Base-by-base conservation (phyloP, 495 filamentous ascomycete genomes). In the Xylaria telfairii region DNA sequence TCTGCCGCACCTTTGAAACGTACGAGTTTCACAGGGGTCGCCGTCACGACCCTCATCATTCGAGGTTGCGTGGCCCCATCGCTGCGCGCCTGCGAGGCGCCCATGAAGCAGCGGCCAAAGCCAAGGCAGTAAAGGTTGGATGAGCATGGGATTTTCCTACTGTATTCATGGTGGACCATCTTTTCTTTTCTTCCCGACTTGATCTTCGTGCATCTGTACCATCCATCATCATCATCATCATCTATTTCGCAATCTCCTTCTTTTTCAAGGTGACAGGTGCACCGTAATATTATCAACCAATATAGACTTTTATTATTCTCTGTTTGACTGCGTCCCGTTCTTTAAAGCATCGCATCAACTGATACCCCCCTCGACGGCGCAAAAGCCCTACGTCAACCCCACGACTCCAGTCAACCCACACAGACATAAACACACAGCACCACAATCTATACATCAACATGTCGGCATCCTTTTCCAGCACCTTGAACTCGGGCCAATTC, bases 1-100 rank as follows among this genome's bases (percentile, higher is more conserved):
- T 79, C 79, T 81, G 80, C 71, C 73, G 75, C 80, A 81, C 70
- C 47, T 72, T 77, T 82, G 82, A 83, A 84, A 81, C 81, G 72
- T 68, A 61, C 49, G 70, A 75, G 74, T 74, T 78, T 78, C 74
- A 68, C 66, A 68, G 66, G 66, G 53, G 51, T 60, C 26, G 19
- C 26, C 26, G n/a, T 60, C 66, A 30, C 66, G 39, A 37, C 54
- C 56, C 54, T 54, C 66, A 60, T 60, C 53, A 46, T 59, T 68
- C 66, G 53, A 68, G 65, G 65, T 46, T 32, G 5, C 44, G 19
- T 51, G 44, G 62, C 30, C 62, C 62, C 61, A 64, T 64, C 26
- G 26, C 5, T 37, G 30, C 28, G 32, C 56, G 32, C 32, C 34
- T 17, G 17, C 21, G 10, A 41, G 3, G 64, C 64, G 64, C 63